Base-by-base conservation (phyloP, 2,329 filamentous ascomycete species). In the Cladosporium sp. region DNA sequence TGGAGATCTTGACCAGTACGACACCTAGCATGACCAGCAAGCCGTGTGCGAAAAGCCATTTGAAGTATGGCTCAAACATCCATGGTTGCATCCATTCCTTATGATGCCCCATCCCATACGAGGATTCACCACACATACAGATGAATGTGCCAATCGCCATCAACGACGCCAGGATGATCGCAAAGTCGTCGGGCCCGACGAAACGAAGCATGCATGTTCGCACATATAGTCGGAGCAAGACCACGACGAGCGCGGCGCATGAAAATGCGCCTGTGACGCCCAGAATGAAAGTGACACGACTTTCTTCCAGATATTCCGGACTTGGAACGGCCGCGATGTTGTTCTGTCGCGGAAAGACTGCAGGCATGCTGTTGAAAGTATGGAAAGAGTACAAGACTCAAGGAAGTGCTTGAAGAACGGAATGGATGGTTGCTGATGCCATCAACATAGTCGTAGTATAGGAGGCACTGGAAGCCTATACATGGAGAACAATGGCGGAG, bases 51-150 rank as follows among this genome's bases (percentile, higher is more conserved):
- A 80, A 85, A 30, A 78, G 76, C 49, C 80, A 78, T 52, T 82
- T 80, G 1, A 75, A 69, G 61, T 82, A 80, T 1, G 72, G 70
- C 18, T 71, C 70, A 15, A 77, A 75, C 54, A 80, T 78, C 0
- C 70, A 61, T 14, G 57, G 64, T 3, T 71, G 59, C 26, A 74
- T 67, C 54, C 68, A 73, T n/a, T 51, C 49, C 11, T 75, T 72
- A 68, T 85, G 83, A 59, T 75, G 78, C 10, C 85, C 85, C 8
- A 86, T 73, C 2, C 83, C 84, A 66, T 82, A 74, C 4, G 78
- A 70, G 1, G 76, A 75, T 69, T 84, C 80, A 18, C 80, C 74
- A 7, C 81, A 73, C 66, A 85, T 84, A 66, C 80, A 83, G 8
- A 75, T 76, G 47, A 78, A 77, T 1, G 73, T 70, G 2, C 38